phyloP scores from a whole-genome alignment of 2,329 filamentous ascomycete genomes.

The Zymoseptoria ardabiliae region DNA sequence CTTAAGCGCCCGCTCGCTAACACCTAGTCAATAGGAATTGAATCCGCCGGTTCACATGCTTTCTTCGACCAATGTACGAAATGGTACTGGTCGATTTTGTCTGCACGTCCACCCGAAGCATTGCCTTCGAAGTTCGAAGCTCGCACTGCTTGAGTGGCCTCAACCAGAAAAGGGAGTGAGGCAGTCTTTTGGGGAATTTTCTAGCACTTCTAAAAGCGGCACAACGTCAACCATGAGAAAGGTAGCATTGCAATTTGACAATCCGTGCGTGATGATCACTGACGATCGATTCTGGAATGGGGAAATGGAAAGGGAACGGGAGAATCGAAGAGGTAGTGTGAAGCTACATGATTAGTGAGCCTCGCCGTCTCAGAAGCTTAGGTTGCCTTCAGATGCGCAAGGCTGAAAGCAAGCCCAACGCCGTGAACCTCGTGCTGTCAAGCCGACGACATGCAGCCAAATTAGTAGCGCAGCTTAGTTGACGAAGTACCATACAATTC shows the following conservation, averaged over 20 bases:
- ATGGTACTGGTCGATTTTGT: constrained; percentile 8
- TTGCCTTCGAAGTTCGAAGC: constrained; percentile 1
- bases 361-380: not conserved
- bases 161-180: constrained; percentile 20
- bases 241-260: constrained; percentile 99
- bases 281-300: constrained; percentile 29
- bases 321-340: not conserved
- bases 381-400: not conserved
- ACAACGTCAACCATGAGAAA: constrained; percentile 77
- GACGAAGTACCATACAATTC: not conserved
- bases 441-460: not conserved
- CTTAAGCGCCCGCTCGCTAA: not conserved
- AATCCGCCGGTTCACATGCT: not conserved
- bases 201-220: constrained; percentile 94
- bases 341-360: not conserved
- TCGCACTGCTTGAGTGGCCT: constrained; percentile 12
- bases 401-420: not conserved
- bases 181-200: constrained; percentile 37
- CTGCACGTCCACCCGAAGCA: constrained; percentile 17
- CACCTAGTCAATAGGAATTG: not conserved
- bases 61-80: not conserved
- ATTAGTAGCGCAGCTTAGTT: not conserved
- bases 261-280: constrained; percentile 59
- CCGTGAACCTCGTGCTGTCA: not conserved
- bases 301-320: not conserved